Conservation (phyloP, 805 yeast species). For the Candida dendrica region DNA sequence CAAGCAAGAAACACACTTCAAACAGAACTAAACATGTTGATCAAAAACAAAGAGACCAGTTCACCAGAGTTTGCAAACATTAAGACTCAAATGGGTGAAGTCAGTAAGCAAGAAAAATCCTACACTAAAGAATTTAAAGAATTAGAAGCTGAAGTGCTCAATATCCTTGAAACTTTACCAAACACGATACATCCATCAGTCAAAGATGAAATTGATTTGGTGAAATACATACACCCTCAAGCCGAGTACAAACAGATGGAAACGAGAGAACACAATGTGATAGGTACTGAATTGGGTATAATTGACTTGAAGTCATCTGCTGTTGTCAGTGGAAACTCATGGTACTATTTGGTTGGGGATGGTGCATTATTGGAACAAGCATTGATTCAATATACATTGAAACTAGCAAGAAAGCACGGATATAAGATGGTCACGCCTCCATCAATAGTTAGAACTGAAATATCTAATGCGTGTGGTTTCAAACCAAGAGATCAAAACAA, state of each 20-base stretch:
- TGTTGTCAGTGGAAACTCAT: slow-evolving; percentile 68
- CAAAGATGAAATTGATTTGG: slow-evolving; percentile 33
- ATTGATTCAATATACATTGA: slow-evolving; percentile 68
- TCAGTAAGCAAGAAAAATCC: slow-evolving; percentile 21
- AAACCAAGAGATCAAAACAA: slow-evolving; percentile 84
- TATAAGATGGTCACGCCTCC: slow-evolving; percentile 78
- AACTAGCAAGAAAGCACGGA: slow-evolving; percentile 57
- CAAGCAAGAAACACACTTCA: background rate
- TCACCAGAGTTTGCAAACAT: slow-evolving; percentile 2
- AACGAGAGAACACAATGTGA: slow-evolving; percentile 53
- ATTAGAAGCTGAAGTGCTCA: slow-evolving; percentile 30
- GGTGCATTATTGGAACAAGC: slow-evolving; percentile 92
- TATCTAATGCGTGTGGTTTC: slow-evolving; percentile 88
- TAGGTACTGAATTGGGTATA: slow-evolving; percentile 62
- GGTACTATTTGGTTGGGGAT: slow-evolving; percentile 78
- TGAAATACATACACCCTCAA: slow-evolving; percentile 43
- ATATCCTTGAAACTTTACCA: slow-evolving; percentile 49
- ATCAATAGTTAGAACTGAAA: slow-evolving; percentile 69
- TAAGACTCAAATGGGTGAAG: slow-evolving; percentile 11
- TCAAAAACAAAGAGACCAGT: slow-evolving; percentile 1
- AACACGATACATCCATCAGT: slow-evolving; percentile 49
- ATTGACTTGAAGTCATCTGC: slow-evolving; percentile 71
- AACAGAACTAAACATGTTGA: slow-evolving; percentile 4
- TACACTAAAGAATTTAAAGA: slow-evolving; percentile 10
- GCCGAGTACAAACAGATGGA: slow-evolving; percentile 19